Evolutionary conservation across 2,329 filamentous ascomycete genomes (phyloP).

Genomic region (Fusarium hostae): DNA sequence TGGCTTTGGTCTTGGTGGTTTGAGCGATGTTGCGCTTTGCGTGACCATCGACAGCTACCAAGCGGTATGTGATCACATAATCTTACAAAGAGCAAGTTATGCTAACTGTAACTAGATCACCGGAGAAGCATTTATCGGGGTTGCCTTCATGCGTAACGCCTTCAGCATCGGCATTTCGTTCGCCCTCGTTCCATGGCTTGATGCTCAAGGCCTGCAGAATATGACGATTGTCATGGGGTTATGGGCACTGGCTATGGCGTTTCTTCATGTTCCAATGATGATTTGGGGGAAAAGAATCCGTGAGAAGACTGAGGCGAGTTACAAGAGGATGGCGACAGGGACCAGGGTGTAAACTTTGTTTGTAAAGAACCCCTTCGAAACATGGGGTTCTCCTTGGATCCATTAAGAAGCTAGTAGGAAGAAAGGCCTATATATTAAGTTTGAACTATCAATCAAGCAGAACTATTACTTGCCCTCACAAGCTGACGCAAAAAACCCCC

Average conservation of each 20-base stretch:
- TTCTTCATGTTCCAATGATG: slow-evolving; percentile 18
- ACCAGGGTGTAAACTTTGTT: background rate
- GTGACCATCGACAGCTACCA: slow-evolving; percentile 49
- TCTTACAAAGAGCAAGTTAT: accelerated
- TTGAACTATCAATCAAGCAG: accelerated
- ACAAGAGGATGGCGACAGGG: slow-evolving; percentile 10
- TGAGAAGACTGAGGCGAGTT: slow-evolving; percentile 11
- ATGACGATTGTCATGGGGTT: slow-evolving; percentile 28
- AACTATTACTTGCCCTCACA: accelerated
- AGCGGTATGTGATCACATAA: background rate
- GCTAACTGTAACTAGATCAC: slow-evolving; percentile 1
- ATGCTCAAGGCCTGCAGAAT: slow-evolving; percentile 20
- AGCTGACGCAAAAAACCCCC: accelerated
- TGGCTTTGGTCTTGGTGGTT: slow-evolving; percentile 49
- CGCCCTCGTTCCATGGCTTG: slow-evolving; percentile 23
- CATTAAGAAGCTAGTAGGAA: background rate
- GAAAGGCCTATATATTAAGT: background rate
- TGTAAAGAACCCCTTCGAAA: accelerated
- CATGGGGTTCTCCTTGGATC: background rate
- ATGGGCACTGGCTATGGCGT: slow-evolving; percentile 5
- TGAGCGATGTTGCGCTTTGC: slow-evolving; percentile 49
- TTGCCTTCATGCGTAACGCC: slow-evolving; percentile 17
- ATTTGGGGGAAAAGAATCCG: slow-evolving; percentile 21
- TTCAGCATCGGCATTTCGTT: slow-evolving; percentile 31
- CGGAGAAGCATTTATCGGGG: slow-evolving; percentile 20